These are phyloP conservation scores for Cyclocybe cylindracea DNA, from an alignment of 768 basidiomycete genomes.

Conservation along the genomic window DNA sequence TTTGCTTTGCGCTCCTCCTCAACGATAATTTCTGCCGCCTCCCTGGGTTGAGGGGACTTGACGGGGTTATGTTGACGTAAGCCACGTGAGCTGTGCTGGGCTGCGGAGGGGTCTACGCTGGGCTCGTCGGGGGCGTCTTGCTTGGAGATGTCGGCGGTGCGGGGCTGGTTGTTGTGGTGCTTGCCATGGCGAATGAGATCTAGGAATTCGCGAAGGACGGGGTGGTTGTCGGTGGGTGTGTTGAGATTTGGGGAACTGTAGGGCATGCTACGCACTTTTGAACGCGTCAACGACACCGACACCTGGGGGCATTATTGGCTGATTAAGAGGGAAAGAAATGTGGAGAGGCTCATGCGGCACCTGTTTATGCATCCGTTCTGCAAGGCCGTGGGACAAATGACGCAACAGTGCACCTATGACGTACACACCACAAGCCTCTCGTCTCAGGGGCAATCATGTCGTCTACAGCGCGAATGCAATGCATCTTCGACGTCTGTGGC, in stretches of 20 bases:
- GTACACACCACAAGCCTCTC: not conserved
- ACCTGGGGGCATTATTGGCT: conserved; percentile 53
- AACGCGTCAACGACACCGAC: conserved; percentile 79
- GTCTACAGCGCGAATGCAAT: too few relatives aligned
- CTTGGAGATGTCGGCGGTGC: conserved; percentile 19
- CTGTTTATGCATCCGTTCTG: not conserved
- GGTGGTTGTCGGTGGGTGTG: conserved; percentile 2
- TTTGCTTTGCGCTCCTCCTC: conserved; percentile 75
- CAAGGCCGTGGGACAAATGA: conserved; percentile 13
- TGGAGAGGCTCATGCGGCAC: not conserved
- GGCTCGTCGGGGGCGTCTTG: conserved; percentile 17
- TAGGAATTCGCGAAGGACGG: conserved; percentile 24
- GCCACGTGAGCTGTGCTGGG: conserved; percentile 27
- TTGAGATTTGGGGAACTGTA: conserved; percentile 14
- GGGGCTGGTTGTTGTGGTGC: conserved; percentile 39
- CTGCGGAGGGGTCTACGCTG: conserved; percentile 9
- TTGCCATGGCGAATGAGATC: conserved; percentile 86
- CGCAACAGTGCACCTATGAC: conserved; percentile 6
- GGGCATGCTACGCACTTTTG: conserved; percentile 61
- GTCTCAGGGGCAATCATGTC: not conserved
- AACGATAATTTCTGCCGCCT: conserved; percentile 67
- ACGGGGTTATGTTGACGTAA: conserved; percentile 32
- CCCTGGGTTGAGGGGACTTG: conserved; percentile 29
- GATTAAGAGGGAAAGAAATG: conserved; percentile 1
- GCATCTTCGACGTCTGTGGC: too few relatives aligned